Evolutionary conservation across 345 rosid genomes (phyloP), one percentile per base, ranked within the genome.

Genomic region (Ricinus communis): DNA sequence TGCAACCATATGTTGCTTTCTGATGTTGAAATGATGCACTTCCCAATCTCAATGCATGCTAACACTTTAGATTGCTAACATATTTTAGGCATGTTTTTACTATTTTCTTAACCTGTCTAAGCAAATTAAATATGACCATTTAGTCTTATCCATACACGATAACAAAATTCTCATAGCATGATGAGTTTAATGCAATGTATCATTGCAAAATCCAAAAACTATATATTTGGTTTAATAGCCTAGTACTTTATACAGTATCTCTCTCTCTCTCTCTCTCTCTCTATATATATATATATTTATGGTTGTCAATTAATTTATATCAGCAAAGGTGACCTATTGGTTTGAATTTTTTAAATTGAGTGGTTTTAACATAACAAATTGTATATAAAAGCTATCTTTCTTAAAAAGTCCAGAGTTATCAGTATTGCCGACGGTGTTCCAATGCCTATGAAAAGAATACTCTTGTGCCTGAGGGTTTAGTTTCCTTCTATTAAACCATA

Each of bases 1-100:
- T 62, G 40, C 24, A 1, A 22, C 4, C 40, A 6, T 45, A 24
- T 38, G 16, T 55, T 67, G 58, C 41, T 31, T 8, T 19, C 57
- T 60, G 54, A 62, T 43, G 46, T 73, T 73, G 57, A 49, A 49
- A 50, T 68, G 50, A 8, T 50, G 50, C 25, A 51, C 53, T 50
- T 28, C 49, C 41, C 50, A 30, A 64, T 59, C 21, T 41, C 62
- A 49, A 62, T n/a, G n/a, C 45, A 13, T 53, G 25, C 12, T 56
- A 57, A 57, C 33, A 28, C 60, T 27, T 56, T 30, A 31, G n/a
- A 12, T 58, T 58, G 63, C 19, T 30, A 58, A 31, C 63, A 19
- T 31, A 15, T 58, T 22, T 30, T 31, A 16, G 0, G 65, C 19
- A 38, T 38, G 47, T 43, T 58, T n/a, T 14, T 27, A 8, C 13